These are phyloP conservation scores for Venturia effusa DNA, from an alignment of 2,329 filamentous ascomycete genomes.

Conservation along the genomic window DNA sequence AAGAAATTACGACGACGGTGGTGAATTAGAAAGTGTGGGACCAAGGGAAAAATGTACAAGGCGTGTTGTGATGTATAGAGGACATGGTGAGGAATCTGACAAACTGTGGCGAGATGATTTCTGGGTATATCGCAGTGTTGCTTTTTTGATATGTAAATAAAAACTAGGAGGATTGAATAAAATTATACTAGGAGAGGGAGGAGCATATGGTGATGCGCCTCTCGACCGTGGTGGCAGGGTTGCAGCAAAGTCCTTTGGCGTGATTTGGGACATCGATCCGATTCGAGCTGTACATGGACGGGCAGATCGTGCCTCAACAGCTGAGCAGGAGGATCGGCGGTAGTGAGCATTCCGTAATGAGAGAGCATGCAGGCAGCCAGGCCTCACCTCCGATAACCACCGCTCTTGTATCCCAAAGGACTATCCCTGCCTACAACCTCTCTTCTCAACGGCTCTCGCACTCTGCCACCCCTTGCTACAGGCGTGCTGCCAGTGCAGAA, in stretches of 20 bases:
- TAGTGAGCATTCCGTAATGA: not conserved
- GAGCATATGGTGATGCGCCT: not conserved
- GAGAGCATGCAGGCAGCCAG: not conserved
- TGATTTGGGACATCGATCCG: too few relatives aligned
- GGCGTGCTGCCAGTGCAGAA: constrained; percentile 30
- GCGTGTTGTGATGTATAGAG: not conserved
- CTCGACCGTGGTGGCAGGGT: not conserved
- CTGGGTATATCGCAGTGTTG: not conserved
- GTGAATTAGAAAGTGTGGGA: not conserved
- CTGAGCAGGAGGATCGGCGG: too few relatives aligned
- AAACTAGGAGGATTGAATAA: too few relatives aligned
- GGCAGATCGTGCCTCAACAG: too few relatives aligned
- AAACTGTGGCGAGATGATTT: not conserved
- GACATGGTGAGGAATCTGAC: not conserved
- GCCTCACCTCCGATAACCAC: not conserved
- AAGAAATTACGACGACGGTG: not conserved
- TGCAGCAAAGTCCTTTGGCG: too few relatives aligned
- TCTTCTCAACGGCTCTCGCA: constrained; percentile 19
- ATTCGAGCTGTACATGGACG: too few relatives aligned
- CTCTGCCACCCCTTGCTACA: constrained; percentile 22
- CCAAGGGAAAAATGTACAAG: not conserved
- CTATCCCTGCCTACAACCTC: not conserved
- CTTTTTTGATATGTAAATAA: not conserved
- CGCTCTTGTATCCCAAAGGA: constrained; percentile 9
- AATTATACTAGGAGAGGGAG: not conserved